Evolutionary conservation across 352 stramenopile genomes (phyloP), one percentile per base, ranked within the genome.

Genomic region (Phytopythium chamaehyphon): DNA sequence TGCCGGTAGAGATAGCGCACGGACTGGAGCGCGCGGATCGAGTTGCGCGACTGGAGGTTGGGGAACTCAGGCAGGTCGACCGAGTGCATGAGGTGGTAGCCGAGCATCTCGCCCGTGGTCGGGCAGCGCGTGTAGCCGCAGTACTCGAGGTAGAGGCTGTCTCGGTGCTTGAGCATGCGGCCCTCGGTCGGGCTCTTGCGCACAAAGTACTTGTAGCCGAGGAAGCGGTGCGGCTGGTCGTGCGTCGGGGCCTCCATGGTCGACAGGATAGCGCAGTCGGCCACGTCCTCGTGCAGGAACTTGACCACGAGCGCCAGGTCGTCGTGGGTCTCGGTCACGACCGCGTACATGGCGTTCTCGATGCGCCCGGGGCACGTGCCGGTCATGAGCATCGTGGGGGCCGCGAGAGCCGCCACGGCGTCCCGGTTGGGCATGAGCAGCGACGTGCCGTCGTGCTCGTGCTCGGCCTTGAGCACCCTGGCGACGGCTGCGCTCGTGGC

Each of bases 41-140:
- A 86, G 62, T 88, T 83, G 51, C 66, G 71, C 18, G 56, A 38
- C 1, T 47, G 59, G n/a, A 86, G 57, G 11, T 75, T 62, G 0
- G 77, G 73, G 47, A 88, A 86, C n/a, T 57, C 52, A 5, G 73
- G 61, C 26, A 86, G 55, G 40, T 84, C 73, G 12, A 89, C 69
- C n/a, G 73, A 86, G 46, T 89, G 75, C 65, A 84, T 77, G 49
- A 89, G 58, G 57, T 87, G 64, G 58, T 76, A 86, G n/a, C 78
- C 78, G 12, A 89, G 40, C 24, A 55, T 22, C n/a, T 89, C 73
- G 7, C 73, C 73, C 15, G 36, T 59, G n/a, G 51, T 57, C 3
- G 55, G 75, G 22, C 33, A 53, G 11, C 33, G 54, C 0, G 73
- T 84, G 47, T 81, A 57, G 24, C 78, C 78, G 33, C 58, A 70